Evolutionary conservation across 192 early-diverging fungal species (phyloP).

Genomic region (Chytriomyces hyalinus): DNA sequence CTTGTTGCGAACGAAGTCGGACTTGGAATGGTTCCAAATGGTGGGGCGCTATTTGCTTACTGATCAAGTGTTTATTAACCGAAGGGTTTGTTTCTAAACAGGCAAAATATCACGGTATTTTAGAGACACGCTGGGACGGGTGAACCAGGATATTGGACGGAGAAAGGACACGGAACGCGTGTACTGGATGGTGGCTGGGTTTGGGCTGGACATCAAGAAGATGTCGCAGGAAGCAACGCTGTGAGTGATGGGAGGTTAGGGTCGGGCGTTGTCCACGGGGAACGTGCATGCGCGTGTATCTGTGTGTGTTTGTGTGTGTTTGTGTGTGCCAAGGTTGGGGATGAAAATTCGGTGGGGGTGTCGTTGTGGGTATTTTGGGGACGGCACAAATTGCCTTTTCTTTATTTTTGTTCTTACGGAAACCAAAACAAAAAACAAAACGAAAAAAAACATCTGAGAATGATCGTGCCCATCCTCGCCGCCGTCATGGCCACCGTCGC

Average conservation of each 20-base stretch:
- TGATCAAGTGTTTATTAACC: background rate
- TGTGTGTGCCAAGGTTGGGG: too few species aligned
- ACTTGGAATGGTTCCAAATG: slow-evolving; percentile 33
- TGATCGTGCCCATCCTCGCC: background rate
- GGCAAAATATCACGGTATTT: slow-evolving; percentile 11
- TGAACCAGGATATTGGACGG: slow-evolving; percentile 44
- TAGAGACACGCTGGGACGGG: slow-evolving; percentile 36
- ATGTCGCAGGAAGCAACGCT: slow-evolving; percentile 37
- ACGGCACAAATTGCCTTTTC: too few species aligned
- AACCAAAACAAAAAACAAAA: background rate
- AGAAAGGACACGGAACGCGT: slow-evolving; percentile 16
- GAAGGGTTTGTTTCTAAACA: background rate
- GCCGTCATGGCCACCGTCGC: background rate
- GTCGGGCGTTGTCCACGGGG: too few species aligned
- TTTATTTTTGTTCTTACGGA: background rate
- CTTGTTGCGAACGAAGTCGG: slow-evolving; percentile 41
- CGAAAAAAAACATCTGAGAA: background rate
- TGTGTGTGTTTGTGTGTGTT: too few species aligned
- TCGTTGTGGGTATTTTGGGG: too few species aligned
- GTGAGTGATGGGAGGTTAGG: background rate
- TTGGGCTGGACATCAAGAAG: slow-evolving; percentile 36
- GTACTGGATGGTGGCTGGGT: slow-evolving; percentile 41
- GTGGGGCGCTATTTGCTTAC: background rate
- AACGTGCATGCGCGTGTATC: too few species aligned
- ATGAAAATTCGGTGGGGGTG: too few species aligned